A percentile compares a stretch with the other conserved stretches of the same genome.
Evolutionary conservation across 306 rosid genomes (phyloP).

Genomic region (Fragaria vesca): DNA sequence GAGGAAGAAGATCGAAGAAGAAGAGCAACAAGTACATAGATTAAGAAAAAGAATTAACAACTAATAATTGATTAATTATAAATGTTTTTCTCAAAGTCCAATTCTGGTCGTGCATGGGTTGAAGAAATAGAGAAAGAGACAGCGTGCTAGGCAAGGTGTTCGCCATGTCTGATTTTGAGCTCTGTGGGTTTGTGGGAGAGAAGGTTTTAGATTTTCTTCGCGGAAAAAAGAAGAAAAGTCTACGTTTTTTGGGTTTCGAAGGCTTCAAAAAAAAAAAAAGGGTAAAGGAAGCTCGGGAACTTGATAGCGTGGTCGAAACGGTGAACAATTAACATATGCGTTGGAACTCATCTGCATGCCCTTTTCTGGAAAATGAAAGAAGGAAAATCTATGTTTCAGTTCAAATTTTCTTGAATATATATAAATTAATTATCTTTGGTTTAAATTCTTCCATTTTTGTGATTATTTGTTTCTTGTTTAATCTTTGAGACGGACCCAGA

Average conservation of each 20-base stretch:
- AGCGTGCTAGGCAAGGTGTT: conserved; percentile 66
- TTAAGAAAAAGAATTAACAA: neutral
- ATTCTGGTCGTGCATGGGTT: conserved; percentile 43
- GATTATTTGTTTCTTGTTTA: neutral
- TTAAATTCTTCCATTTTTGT: neutral
- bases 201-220: conserved; percentile 1
- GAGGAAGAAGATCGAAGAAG: neutral
- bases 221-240: conserved; percentile 14
- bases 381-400: conserved; percentile 18
- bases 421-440: neutral
- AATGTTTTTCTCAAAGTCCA: conserved; percentile 22
- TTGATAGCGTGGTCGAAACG: conserved; percentile 80
- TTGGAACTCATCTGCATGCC: conserved; percentile 47
- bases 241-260: conserved; percentile 29
- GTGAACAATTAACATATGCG: conserved; percentile 30
- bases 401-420: neutral
- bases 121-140: conserved; percentile 29
- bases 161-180: conserved; percentile 41
- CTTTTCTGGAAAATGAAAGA: conserved; percentile 8
- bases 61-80: conserved; percentile 45
- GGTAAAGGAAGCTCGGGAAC: conserved; percentile 36
- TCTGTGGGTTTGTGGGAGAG: conserved; percentile 7
- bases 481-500: neutral
- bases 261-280: neutral
- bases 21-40: conserved; percentile 33